Evolutionary conservation across 2,329 filamentous ascomycete species (phyloP).

Genomic region (Mollisia scopiformis): DNA sequence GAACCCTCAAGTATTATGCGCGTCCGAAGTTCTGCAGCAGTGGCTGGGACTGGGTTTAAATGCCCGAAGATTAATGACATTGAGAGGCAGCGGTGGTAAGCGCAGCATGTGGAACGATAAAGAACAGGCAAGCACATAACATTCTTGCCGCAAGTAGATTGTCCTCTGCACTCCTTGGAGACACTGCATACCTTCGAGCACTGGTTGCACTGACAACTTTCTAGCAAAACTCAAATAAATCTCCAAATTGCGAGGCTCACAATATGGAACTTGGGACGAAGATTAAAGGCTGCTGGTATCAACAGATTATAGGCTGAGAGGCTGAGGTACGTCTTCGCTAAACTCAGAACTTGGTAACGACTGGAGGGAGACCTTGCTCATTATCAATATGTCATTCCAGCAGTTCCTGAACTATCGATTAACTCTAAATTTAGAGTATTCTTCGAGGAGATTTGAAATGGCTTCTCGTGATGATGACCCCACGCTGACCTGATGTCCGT

Average conservation of each 20-base stretch:
- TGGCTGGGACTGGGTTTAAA: neutral
- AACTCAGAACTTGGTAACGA: neutral
- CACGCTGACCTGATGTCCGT: neutral
- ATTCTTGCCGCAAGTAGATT: neutral
- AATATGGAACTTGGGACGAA: constrained; percentile 3
- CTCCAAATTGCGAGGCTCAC: neutral
- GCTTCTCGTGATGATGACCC: neutral
- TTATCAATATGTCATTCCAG: neutral
- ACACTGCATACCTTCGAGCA: neutral
- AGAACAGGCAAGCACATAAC: neutral
- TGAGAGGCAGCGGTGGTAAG: neutral
- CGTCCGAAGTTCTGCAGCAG: neutral
- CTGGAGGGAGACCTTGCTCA: neutral
- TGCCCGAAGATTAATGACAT: neutral
- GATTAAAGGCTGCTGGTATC: neutral
- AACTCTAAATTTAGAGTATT: neutral
- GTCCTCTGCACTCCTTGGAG: neutral
- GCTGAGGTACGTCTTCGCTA: neutral
- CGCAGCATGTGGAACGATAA: neutral
- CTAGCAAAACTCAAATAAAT: no score
- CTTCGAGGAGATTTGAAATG: neutral
- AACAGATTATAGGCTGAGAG: neutral
- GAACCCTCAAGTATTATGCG: neutral
- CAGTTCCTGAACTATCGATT: neutral
- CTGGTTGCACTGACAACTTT: neutral